Conservation (phyloP, 1,284 basidiomycete species). For the Moesziomyces sp. region DNA sequence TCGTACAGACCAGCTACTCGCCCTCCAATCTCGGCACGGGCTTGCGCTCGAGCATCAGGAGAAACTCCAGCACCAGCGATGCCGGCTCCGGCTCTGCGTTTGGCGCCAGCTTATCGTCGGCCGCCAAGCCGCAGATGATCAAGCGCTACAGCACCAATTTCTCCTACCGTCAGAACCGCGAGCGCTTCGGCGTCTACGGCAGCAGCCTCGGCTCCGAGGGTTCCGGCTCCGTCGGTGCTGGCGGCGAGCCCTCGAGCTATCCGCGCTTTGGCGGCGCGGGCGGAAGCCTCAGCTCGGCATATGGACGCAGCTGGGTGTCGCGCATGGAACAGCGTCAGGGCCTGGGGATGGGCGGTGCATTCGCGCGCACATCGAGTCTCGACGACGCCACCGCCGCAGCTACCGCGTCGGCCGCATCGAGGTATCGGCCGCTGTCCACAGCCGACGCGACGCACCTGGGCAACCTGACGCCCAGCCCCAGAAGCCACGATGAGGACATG, state of each 20-base stretch:
- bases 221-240: constrained; percentile 18
- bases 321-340: constrained; percentile 57
- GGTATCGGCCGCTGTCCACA: constrained; percentile 18
- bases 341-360: constrained; percentile 32
- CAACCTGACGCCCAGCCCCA: constrained; percentile 32
- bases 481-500: constrained; percentile 56
- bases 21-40: constrained; percentile 37
- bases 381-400: constrained; percentile 40
- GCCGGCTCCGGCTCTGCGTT: constrained; percentile 40
- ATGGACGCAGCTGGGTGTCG: constrained; percentile 53
- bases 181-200: constrained; percentile 26
- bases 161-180: constrained; percentile 47
- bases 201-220: constrained; percentile 41
- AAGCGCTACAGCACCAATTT: constrained; percentile 58
- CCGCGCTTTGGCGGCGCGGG: constrained; percentile 32
- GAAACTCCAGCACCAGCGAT: constrained; percentile 43
- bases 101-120: constrained; percentile 17
- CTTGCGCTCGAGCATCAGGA: constrained; percentile 27
- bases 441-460: constrained; percentile 8
- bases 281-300: constrained; percentile 35
- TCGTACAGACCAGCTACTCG: constrained; percentile 31
- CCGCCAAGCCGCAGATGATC: constrained; percentile 57
- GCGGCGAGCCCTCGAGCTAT: constrained; percentile 42
- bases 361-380: constrained; percentile 32
- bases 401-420: constrained; percentile 21